Evolutionary conservation across 331 rosid species (phyloP), one percentile per base, ranked within the genome.

Genomic region (Malus hybrid): DNA sequence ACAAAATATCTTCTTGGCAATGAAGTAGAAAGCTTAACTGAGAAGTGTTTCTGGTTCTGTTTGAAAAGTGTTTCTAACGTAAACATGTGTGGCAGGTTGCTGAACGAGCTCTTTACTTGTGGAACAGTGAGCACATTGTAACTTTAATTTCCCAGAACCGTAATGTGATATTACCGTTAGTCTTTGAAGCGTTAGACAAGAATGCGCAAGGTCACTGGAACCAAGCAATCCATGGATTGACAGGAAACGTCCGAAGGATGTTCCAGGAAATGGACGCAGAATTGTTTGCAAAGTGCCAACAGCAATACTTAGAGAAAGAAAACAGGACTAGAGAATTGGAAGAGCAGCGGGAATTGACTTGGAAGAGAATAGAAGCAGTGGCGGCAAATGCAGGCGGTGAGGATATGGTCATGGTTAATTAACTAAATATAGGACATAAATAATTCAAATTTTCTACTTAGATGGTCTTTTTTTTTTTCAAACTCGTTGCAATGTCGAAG

Each of bases 91-190:
- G 19, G 55, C 91, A 91, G 96, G 93, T 91, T 77, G 96, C 96
- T 10, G 91, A 88, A 82, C 77, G 85, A 76, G 88, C 97, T 74
- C 89, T 91, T 39, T 81, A 71, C 83, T 74, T 89, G 77, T 91
- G 95, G 95, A 88, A 86, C 77, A 91, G 88, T 16, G 96, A 88
- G 70, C 90, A 85, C 76, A 74, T 89, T 32, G 77, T 89, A 53
- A 76, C 83, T 74, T 78, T 86, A 63, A 83, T 91, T 52, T 79
- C 89, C 67, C 86, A 80, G 73, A 88, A 89, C 76, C 86, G 93
- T 72, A 78, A 56, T 29, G 84, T 63, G 39, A 83, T 89, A 82
- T 82, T 91, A 65, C 93, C 96, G 6, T 39, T 88, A 67, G 79
- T 91, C 66, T 85, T 88, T 50, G 93, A 86, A 67, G 82, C 91